A percentile compares a stretch with the other conserved stretches of the same genome.
These are phyloP conservation scores for Torulaspora microellipsoides DNA, from an alignment of 805 yeast species.

Conservation along the genomic window DNA sequence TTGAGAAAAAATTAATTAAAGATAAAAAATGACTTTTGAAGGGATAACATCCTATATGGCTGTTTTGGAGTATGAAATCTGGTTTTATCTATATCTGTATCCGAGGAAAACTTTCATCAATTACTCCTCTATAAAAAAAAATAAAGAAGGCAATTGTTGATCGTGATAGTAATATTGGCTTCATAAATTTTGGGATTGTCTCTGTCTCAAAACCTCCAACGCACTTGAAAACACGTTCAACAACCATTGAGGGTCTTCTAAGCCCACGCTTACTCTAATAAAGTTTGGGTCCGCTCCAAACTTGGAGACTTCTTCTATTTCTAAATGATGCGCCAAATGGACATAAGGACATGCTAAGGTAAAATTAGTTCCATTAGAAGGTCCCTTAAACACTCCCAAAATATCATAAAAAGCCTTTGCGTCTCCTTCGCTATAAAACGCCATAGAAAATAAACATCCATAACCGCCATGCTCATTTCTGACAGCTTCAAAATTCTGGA, in stretches of 20 bases:
- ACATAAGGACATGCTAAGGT: conserved; percentile 83
- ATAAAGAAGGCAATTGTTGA: too few species aligned
- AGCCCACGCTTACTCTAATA: conserved; percentile 73
- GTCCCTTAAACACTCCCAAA: conserved; percentile 51
- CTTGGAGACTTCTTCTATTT: conserved; percentile 67
- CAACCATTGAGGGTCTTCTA: conserved; percentile 63
- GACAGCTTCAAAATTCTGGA: conserved; percentile 8
- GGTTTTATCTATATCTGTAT: too few species aligned
- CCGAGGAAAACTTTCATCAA: too few species aligned
- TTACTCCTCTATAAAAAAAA: too few species aligned
- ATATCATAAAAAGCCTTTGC: conserved; percentile 11
- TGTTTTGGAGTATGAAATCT: too few species aligned
- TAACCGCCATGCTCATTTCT: conserved; percentile 12
- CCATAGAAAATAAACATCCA: conserved; percentile 12
- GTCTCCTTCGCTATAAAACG: conserved; percentile 8
- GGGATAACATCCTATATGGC: too few species aligned
- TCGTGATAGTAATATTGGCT: too few species aligned
- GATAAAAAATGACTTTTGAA: too few species aligned
- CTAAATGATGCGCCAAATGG: conserved; percentile 74
- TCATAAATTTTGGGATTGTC: neutral
- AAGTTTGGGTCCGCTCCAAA: conserved; percentile 78
- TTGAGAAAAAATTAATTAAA: too few species aligned
- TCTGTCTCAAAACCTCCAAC: conserved; percentile 37
- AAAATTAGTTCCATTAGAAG: conserved; percentile 84
- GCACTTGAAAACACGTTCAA: conserved; percentile 45